phyloP scores from a whole-genome alignment of 495 filamentous ascomycete genomes.

The Hypomontagnella monticulosa region DNA sequence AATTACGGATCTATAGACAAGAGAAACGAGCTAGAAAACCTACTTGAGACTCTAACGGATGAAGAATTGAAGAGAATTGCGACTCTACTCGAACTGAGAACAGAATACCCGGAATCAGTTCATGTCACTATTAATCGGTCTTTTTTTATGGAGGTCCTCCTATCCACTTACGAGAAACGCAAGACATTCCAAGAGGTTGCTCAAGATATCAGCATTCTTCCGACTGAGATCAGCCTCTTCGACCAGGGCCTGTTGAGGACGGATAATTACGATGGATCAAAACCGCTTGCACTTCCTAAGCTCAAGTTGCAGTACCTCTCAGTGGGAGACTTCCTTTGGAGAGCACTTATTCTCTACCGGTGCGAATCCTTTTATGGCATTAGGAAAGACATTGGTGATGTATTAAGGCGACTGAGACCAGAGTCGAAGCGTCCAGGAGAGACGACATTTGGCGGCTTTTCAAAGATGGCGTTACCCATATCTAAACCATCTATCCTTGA shows the following conservation, averaged over 20 bases:
- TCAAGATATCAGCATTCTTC: constrained; percentile 74
- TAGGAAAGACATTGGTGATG: constrained; percentile 85
- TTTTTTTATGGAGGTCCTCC: constrained; percentile 78
- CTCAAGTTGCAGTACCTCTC: constrained; percentile 95
- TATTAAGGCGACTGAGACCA: constrained; percentile 81
- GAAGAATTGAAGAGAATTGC: constrained; percentile 76
- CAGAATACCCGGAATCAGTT: constrained; percentile 76
- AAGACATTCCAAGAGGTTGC: constrained; percentile 85
- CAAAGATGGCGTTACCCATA: constrained; percentile 90
- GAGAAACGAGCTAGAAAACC: constrained; percentile 78
- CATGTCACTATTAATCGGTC: constrained; percentile 68
- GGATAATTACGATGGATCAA: constrained; percentile 88
- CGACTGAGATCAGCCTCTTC: constrained; percentile 87
- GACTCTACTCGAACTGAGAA: constrained; percentile 77
- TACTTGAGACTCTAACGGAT: constrained; percentile 76
- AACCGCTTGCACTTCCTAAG: constrained; percentile 91
- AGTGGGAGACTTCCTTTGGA: constrained; percentile 94
- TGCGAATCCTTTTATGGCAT: constrained; percentile 96
- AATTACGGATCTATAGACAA: constrained; percentile 91
- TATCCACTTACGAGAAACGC: constrained; percentile 80
- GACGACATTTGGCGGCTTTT: constrained; percentile 83
- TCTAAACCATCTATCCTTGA: constrained; percentile 88
- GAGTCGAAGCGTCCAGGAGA: constrained; percentile 68
- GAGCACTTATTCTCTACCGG: constrained; percentile 87
- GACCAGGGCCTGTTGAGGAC: constrained; percentile 84